These are phyloP conservation scores for Crithidia thermophila DNA, from an alignment of 208 protist species.

Conservation along the genomic window DNA sequence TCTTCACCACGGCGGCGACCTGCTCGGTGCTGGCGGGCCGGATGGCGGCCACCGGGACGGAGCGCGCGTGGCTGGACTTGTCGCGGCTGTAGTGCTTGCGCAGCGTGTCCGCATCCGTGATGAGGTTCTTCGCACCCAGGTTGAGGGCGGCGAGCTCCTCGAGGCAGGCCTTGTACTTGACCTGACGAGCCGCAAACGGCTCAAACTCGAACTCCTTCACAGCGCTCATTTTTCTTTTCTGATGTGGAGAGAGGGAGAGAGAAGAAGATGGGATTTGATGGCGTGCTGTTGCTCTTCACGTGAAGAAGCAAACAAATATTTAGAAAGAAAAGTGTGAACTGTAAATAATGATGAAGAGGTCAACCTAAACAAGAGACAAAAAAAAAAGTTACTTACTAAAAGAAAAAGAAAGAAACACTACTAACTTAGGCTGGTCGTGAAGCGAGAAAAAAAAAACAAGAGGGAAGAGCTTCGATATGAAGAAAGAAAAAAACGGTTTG, in stretches of 20 bases:
- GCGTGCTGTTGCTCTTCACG: too few species aligned
- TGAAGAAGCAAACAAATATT: too few species aligned
- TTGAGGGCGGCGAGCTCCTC: conserved; percentile 26
- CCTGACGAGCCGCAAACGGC: conserved; percentile 39
- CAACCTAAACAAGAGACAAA: background rate
- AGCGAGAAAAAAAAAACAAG: background rate
- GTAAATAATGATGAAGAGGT: background rate
- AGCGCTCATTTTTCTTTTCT: background rate
- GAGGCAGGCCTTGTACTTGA: conserved; percentile 36
- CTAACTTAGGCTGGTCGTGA: background rate
- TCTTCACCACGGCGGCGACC: conserved; percentile 47
- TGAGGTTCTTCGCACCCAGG: conserved; percentile 37
- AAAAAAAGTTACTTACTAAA: too few species aligned
- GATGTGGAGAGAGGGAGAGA: too few species aligned
- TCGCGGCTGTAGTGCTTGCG: conserved; percentile 40
- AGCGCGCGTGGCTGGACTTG: conserved; percentile 45
- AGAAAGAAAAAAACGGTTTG: background rate
- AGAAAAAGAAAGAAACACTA: too few species aligned
- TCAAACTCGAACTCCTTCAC: conserved; percentile 38
- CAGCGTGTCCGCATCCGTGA: conserved; percentile 36
- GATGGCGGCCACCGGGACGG: conserved; percentile 42
- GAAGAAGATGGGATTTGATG: background rate
- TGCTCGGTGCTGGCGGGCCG: conserved; percentile 34
- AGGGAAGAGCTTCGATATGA: background rate
- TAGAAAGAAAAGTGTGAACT: background rate